Conservation (phyloP, 345 rosid species). For the Orychophragmus violaceus region DNA sequence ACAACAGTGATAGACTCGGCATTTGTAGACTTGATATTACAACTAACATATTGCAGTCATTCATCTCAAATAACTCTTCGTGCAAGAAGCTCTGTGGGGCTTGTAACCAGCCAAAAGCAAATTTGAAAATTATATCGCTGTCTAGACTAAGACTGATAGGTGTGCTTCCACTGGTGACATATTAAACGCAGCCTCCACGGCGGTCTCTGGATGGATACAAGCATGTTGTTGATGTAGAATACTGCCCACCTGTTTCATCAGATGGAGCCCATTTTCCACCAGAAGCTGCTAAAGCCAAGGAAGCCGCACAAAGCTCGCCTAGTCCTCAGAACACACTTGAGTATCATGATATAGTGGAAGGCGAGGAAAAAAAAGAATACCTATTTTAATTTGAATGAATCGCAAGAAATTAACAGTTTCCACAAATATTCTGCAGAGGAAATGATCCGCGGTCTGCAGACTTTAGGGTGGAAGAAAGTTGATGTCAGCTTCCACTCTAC, state of each 20-base stretch:
- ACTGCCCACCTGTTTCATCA: slow-evolving; percentile 77
- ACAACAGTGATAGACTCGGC: no score
- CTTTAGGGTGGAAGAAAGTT: slow-evolving; percentile 87
- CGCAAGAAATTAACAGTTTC: not conserved
- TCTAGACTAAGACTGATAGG: not conserved
- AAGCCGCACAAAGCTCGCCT: slow-evolving; percentile 78
- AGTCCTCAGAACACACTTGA: slow-evolving; percentile 52
- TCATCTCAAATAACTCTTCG: not conserved
- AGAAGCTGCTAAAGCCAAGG: slow-evolving; percentile 85
- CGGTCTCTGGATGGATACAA: slow-evolving; percentile 92
- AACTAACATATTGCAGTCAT: no score
- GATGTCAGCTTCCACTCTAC: slow-evolving; percentile 97
- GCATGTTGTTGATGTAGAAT: slow-evolving; percentile 88
- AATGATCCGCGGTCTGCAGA: slow-evolving; percentile 86
- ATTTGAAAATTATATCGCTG: not conserved
- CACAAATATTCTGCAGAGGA: slow-evolving; percentile 55
- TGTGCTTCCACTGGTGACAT: not conserved
- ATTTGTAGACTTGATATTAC: no score
- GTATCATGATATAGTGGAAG: slow-evolving; percentile 87
- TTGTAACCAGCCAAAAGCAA: not conserved
- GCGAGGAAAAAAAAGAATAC: slow-evolving; percentile 31
- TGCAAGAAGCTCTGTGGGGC: no score
- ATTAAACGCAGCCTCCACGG: slow-evolving; percentile 57
- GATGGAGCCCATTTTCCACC: slow-evolving; percentile 82
- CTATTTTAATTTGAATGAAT: not conserved